These are phyloP conservation scores for Leersia perrieri DNA, from an alignment of 176 grass and related monocot genomes.

Conservation along the genomic window DNA sequence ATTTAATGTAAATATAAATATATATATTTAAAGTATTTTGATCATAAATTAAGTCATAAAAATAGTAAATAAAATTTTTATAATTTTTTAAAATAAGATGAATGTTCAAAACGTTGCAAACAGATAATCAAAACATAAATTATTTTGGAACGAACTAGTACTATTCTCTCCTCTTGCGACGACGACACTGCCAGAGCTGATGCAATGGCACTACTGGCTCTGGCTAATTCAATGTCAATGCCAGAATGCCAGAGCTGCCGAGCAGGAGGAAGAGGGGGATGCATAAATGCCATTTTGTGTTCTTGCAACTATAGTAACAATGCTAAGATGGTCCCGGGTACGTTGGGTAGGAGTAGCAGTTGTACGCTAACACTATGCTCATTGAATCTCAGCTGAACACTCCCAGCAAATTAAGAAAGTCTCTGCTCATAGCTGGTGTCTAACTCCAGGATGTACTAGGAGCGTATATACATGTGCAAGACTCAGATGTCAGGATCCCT, in stretches of 20 bases:
- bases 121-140: too few relatives aligned
- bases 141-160: too few relatives aligned
- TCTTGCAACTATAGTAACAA: too few relatives aligned
- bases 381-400: not conserved
- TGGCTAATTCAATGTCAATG: constrained; percentile 30
- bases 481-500: not conserved
- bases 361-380: not conserved
- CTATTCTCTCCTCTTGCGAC: not conserved
- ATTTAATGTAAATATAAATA: too few relatives aligned
- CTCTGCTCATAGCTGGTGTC: not conserved
- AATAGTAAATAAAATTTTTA: too few relatives aligned
- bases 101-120: too few relatives aligned
- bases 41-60: too few relatives aligned
- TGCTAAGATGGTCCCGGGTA: too few relatives aligned
- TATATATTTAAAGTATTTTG: too few relatives aligned
- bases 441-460: not conserved
- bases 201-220: not conserved
- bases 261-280: not conserved
- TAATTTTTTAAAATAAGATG: too few relatives aligned
- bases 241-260: not conserved
- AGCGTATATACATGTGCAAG: not conserved
- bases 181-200: constrained; percentile 21
- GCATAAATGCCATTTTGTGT: constrained; percentile 8
- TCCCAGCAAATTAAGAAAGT: not conserved
- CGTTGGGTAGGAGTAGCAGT: not conserved